Percentiles rank a stretch among this genome's conserved stretches.
These are phyloP conservation scores for Ilyonectria destructans DNA, from an alignment of 2,329 filamentous ascomycete species.

Conservation along the genomic window DNA sequence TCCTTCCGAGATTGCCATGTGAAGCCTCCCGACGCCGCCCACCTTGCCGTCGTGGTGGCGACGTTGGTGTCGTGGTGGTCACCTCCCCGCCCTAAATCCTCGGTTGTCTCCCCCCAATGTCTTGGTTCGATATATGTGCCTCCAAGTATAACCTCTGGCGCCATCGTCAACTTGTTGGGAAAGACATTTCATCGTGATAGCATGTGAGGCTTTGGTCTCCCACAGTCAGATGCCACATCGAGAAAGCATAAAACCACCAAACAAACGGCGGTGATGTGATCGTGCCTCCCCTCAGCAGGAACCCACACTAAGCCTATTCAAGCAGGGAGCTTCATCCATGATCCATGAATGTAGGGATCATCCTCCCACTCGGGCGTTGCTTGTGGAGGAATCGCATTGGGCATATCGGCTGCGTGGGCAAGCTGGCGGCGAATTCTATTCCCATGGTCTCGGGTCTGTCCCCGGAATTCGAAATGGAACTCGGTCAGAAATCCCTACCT, in stretches of 20 bases:
- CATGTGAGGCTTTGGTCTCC: slow-evolving; percentile 10
- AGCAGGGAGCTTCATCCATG: slow-evolving; percentile 16
- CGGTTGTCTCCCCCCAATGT: slow-evolving; percentile 17
- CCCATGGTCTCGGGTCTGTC: neutral
- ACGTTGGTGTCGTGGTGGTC: neutral
- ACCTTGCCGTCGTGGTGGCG: slow-evolving; percentile 2
- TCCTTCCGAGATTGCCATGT: slow-evolving; percentile 25
- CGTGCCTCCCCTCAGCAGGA: slow-evolving; percentile 14
- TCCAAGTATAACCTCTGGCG: slow-evolving; percentile 11
- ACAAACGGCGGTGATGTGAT: slow-evolving; percentile 10
- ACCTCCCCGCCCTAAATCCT: slow-evolving; percentile 9
- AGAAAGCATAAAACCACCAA: slow-evolving; percentile 1
- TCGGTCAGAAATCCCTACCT: neutral
- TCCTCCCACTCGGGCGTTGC: too few relatives aligned
- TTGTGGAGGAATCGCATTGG: neutral
- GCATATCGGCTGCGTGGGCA: slow-evolving; percentile 1
- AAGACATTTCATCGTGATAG: slow-evolving; percentile 18
- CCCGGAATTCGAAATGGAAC: neutral
- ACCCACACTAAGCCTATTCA: slow-evolving; percentile 14
- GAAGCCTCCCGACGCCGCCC: slow-evolving; percentile 15
- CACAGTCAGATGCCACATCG: slow-evolving; percentile 27
- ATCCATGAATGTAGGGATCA: neutral
- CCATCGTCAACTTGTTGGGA: slow-evolving; percentile 18
- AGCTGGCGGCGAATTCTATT: slow-evolving; percentile 25
- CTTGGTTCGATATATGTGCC: slow-evolving; percentile 8